Evolutionary conservation across 2,329 filamentous ascomycete genomes (phyloP).

Genomic region (Calonectria honghensis): DNA sequence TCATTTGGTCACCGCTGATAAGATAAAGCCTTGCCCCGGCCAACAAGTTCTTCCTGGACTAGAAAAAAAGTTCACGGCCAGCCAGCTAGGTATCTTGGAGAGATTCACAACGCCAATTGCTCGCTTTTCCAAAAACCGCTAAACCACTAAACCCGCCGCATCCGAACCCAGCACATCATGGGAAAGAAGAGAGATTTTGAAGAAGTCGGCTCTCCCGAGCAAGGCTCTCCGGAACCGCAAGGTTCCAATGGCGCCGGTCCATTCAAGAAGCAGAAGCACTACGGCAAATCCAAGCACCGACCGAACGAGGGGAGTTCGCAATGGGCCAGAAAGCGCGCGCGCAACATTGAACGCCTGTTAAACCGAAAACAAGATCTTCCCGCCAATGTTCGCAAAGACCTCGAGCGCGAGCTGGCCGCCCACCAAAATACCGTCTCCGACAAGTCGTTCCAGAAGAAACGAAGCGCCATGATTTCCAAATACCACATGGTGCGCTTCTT

Average conservation of each 20-base stretch:
- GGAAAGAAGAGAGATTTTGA: constrained; percentile 57
- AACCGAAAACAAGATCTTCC: constrained; percentile 77
- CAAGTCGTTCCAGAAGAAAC: constrained; percentile 75
- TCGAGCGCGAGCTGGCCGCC: constrained; percentile 82
- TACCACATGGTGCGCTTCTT: constrained; percentile 93
- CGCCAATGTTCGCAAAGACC: constrained; percentile 79
- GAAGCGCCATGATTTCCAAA: constrained; percentile 82
- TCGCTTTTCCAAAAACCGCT: not conserved
- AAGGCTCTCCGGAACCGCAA: constrained; percentile 48
- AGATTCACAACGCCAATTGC: not conserved
- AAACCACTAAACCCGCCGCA: not conserved
- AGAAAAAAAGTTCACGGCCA: constrained; percentile 51
- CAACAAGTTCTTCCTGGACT: constrained; percentile 36
- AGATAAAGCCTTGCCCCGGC: constrained; percentile 46
- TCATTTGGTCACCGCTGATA: constrained; percentile 49
- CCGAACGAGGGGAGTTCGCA: constrained; percentile 70
- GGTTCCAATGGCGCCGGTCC: constrained; percentile 44
- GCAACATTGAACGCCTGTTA: constrained; percentile 81
- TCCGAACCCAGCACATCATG: constrained; percentile 48
- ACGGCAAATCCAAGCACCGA: constrained; percentile 61
- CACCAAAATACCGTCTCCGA: constrained; percentile 79
- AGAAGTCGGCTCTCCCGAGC: constrained; percentile 54
- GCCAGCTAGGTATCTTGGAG: too few species aligned
- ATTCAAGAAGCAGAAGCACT: constrained; percentile 61
- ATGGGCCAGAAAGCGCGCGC: constrained; percentile 82